A percentile compares a stretch with the other conserved stretches of the same genome.
Conservation (phyloP, 768 basidiomycete genomes). For the Leucosporidium scottii region DNA sequence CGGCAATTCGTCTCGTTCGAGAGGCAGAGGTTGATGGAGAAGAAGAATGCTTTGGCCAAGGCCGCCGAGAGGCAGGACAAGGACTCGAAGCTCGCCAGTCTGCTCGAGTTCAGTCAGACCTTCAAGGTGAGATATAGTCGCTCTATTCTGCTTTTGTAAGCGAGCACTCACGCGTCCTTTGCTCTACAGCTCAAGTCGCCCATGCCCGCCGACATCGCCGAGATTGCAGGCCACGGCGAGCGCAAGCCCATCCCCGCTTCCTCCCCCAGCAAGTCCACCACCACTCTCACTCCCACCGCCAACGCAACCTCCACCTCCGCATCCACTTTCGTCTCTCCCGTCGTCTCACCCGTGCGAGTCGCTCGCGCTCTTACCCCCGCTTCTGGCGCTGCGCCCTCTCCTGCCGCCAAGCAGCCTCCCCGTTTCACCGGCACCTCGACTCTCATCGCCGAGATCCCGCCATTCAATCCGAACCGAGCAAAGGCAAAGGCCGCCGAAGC, state of each 20-base stretch:
- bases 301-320: slow-evolving; percentile 39
- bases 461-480: slow-evolving; percentile 60
- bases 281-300: slow-evolving; percentile 49
- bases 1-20: slow-evolving; percentile 87
- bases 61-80: slow-evolving; percentile 79
- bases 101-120: slow-evolving; percentile 82
- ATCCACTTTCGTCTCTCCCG: slow-evolving; percentile 48
- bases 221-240: slow-evolving; percentile 58
- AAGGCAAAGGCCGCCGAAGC: slow-evolving; percentile 40
- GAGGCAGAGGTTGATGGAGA: slow-evolving; percentile 59
- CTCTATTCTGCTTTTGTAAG: slow-evolving; percentile 2
- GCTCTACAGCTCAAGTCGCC: slow-evolving; percentile 72
- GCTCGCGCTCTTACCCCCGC: slow-evolving; percentile 14
- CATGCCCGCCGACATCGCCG: slow-evolving; percentile 87
- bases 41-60: background rate
- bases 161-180: background rate
- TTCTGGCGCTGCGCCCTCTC: slow-evolving; percentile 15
- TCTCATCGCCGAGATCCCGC: slow-evolving; percentile 84
- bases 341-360: slow-evolving; percentile 18
- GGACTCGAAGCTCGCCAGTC: slow-evolving; percentile 87
- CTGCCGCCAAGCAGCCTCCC: slow-evolving; percentile 18
- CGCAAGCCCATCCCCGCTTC: background rate
- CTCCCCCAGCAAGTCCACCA: slow-evolving; percentile 53
- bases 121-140: slow-evolving; percentile 88
- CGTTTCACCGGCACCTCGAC: slow-evolving; percentile 45